Percentiles rank a stretch among this genome's conserved stretches.
Conservation (phyloP, 495 filamentous ascomycete species). For the Halenospora varia region DNA sequence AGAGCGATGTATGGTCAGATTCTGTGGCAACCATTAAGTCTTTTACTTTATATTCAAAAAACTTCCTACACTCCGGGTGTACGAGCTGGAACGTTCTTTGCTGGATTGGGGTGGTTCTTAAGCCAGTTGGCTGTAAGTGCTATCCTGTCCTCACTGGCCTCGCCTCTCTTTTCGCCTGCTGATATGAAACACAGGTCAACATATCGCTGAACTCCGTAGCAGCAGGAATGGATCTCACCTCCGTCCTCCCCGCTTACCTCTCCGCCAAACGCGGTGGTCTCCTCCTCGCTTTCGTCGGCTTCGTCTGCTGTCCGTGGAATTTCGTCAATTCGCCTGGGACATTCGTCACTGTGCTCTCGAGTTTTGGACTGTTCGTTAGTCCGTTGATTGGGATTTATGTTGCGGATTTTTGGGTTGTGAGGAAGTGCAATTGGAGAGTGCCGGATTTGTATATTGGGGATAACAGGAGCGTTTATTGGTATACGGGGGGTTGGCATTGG, state of each 20-base stretch:
- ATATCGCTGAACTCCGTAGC: background rate
- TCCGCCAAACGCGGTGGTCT: no score
- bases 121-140: background rate
- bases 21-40: background rate
- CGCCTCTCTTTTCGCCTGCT: background rate
- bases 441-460: no score
- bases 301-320: no score
- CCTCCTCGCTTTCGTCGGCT: no score
- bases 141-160: background rate
- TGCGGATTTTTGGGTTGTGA: no score
- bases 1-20: background rate
- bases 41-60: background rate
- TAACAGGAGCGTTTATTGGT: no score
- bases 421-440: no score
- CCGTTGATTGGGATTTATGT: no score
- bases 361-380: no score
- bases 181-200: background rate
- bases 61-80: background rate
- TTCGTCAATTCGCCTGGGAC: no score
- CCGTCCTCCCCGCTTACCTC: background rate
- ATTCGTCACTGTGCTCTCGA: no score
- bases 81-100: background rate
- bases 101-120: background rate
- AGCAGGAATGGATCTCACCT: background rate
- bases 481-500: no score